Base-by-base conservation (phyloP, 345 rosid species). In the Kernera saxatilis region DNA sequence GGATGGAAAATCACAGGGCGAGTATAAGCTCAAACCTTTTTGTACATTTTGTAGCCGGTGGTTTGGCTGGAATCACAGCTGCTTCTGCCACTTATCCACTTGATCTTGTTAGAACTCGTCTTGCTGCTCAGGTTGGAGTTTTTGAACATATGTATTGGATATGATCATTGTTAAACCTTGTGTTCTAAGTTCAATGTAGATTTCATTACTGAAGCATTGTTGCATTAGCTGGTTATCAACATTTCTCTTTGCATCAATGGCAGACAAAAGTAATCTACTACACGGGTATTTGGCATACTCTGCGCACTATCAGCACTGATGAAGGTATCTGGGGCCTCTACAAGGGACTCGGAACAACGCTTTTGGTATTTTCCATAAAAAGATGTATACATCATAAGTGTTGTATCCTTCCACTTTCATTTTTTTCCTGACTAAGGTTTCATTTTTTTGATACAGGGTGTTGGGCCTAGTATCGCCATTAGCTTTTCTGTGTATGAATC, bases 81-180 rank as follows among this genome's bases (percentile, higher is more conserved):
- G 98, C 99, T 39, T 83, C 98, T 62, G 89, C 87, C 41, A 88
- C 97, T 22, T 91, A 94, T 80, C 99, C 99, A 1, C 80, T 94
- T 83, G 99, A 94, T 87, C 99, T 94, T 78, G 93, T 89, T 65
- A 84, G 99, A 74, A 94, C 98, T 10, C 97, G 98, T 6, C 95
- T 94, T 58, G 90, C 99, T 41, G 92, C 96, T 25, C 99, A 91
- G 98, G 98, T 91, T 82, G 66, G 77, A 46, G 40, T 18, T 22
- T 43, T 23, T 56, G 32, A 19, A 48, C 11, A 36, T 71, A 27
- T 11, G 25, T 32, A 25, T 29, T 43, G 25, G 50, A 55, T 32
- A 32, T 45, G 3, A 4, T 45, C 41, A 5, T 63, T 63, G 40
- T 44, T 10, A 2, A 30, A 30, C 19, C 6, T 22, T 23, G 40